Base-by-base conservation (phyloP, 2,329 filamentous ascomycete genomes). In the Hymenoscyphus salicellus region DNA sequence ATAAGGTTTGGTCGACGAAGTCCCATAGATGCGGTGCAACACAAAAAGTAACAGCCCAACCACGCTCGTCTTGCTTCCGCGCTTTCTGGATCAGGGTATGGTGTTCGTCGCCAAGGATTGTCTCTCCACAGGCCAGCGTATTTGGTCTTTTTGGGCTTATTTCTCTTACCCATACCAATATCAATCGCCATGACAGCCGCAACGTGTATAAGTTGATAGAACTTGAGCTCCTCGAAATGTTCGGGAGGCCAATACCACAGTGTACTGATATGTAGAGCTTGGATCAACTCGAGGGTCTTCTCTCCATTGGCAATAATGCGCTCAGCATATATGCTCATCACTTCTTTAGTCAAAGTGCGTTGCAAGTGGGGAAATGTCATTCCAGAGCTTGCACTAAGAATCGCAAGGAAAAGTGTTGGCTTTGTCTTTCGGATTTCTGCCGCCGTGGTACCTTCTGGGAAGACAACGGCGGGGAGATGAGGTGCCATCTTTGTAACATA, bases 381-480 rank as follows among this genome's bases (percentile, higher is more conserved):
- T 4, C 87, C 83, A 5, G 88, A 84, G 8, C 85, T 86, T 0
- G 88, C 84, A 67, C 71, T 72, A 77, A 93, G 84, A 71, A 92
- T 80, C 33, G 89, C 82, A n/a, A 91, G 80, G 72, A 92, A 92
- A 8, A 93, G 79, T 1, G 85, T 81, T 1, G 90, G 90, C 72
- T 85, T 88, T 1, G 80, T 77, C 68, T 79, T 79, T 58, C 87
- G 83, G 61, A 90, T 75, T 63, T 87, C 83, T 11, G 80, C 78
- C 5, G 81, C 83, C 2, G 84, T 84, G 55, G 80, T 83, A 52
- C 78, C 79, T 0, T 80, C 73, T 0, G 85, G 80, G 64, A 90
- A 86, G 30, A 89, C 79, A 20, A 90, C 84, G 1, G 83, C 83
- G 0, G 88, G 88, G 61, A 89, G 80, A 67, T 89, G 87, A 1